Conservation (phyloP, 192 early-diverging fungal species). For the Allomyces arbusculus region DNA sequence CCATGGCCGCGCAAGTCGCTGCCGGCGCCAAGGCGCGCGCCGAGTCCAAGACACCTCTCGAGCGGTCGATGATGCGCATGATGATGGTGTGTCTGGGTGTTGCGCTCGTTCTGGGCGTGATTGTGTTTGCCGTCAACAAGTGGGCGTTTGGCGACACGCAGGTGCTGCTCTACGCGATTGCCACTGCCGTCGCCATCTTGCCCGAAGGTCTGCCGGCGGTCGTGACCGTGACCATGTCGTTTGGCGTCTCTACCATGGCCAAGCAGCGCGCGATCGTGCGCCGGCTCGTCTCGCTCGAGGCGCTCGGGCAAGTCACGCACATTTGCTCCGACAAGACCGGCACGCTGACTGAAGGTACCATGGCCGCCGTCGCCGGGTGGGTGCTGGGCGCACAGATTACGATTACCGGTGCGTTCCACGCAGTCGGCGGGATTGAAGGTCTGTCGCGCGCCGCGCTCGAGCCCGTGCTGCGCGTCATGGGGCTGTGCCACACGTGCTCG, state of each 20-base stretch:
- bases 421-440: conserved; percentile 8
- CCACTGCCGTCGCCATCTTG: conserved; percentile 85
- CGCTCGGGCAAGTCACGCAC: conserved; percentile 78
- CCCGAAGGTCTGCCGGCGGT: conserved; percentile 95
- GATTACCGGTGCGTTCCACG: conserved; percentile 10
- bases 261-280: conserved; percentile 68
- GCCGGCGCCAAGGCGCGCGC: conserved; percentile 19
- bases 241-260: conserved; percentile 88
- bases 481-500: conserved; percentile 57
- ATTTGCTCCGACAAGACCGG: conserved; percentile 98
- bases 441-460: conserved; percentile 11
- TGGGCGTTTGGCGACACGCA: conserved; percentile 42
- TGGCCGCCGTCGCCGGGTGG: conserved; percentile 77
- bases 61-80: conserved; percentile 60
- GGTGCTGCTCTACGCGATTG: conserved; percentile 65
- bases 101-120: conserved; percentile 48
- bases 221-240: conserved; percentile 85
- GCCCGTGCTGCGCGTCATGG: conserved; percentile 39
- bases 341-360: conserved; percentile 90
- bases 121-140: conserved; percentile 31
- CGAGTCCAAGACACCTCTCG: conserved; percentile 33
- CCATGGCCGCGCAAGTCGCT: conserved; percentile 73
- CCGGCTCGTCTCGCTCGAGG: conserved; percentile 81
- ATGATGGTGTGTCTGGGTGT: conserved; percentile 61
- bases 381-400: conserved; percentile 39